A percentile compares a stretch with the other conserved stretches of the same genome.
Evolutionary conservation across 805 yeast species (phyloP).

Genomic region (Candida chilensis): DNA sequence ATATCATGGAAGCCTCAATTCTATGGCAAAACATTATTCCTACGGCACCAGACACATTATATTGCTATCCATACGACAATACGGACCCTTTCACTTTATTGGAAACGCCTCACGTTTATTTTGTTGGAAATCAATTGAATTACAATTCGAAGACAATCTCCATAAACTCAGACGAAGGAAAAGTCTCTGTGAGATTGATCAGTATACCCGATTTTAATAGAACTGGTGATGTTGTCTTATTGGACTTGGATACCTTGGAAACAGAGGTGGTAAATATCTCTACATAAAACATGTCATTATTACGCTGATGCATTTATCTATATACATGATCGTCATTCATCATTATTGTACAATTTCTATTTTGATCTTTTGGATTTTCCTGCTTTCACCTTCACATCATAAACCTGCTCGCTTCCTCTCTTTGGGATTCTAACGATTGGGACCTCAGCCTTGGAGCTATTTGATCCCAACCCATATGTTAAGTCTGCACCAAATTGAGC

Average conservation of each 20-base stretch:
- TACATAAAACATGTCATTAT: background rate
- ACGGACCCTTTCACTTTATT: conserved; percentile 74
- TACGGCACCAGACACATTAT: conserved; percentile 92
- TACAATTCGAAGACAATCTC: conserved; percentile 38
- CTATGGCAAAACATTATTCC: conserved; percentile 86
- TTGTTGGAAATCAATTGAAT: conserved; percentile 74
- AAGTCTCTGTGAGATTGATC: conserved; percentile 37
- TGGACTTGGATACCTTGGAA: conserved; percentile 50
- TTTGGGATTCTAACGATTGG: conserved; percentile 28
- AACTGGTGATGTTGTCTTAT: conserved; percentile 55
- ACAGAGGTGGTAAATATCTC: conserved; percentile 36
- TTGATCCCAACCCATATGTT: conserved; percentile 51
- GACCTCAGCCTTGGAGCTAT: conserved; percentile 34
- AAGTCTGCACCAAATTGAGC: conserved; percentile 50
- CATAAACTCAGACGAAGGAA: conserved; percentile 15
- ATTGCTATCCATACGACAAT: conserved; percentile 76
- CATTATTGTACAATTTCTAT: too few species aligned
- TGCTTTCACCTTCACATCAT: background rate
- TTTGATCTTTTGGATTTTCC: too few species aligned
- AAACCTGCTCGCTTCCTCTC: background rate
- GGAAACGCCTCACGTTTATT: conserved; percentile 79
- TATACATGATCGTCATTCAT: too few species aligned
- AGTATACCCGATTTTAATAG: conserved; percentile 62
- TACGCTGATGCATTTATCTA: too few species aligned
- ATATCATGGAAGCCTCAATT: conserved; percentile 56